Conservation (phyloP, 306 rosid genomes). For the Astragalus glycyphyllos region DNA sequence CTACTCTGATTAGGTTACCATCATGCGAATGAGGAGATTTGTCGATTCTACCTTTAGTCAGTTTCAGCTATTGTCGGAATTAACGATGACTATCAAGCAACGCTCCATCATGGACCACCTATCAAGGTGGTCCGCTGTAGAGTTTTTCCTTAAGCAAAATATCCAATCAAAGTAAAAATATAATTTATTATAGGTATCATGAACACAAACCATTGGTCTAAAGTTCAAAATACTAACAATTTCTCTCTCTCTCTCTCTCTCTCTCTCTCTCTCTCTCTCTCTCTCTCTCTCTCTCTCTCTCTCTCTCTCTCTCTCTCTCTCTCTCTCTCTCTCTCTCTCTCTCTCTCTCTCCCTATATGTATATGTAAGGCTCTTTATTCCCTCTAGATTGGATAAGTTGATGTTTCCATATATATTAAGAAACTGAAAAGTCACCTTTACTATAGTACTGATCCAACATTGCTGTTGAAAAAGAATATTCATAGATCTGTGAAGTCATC, state of each 20-base stretch:
- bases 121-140: no score
- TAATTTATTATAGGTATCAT: background rate
- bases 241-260: constrained; percentile 33
- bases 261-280: constrained; percentile 33
- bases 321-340: constrained; percentile 39
- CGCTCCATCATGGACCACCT: no score
- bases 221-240: constrained; percentile 29
- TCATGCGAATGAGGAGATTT: no score
- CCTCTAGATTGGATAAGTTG: constrained; percentile 27
- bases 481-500: constrained; percentile 57
- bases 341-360: constrained; percentile 3
- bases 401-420: constrained; percentile 39
- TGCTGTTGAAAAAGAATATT: constrained; percentile 49
- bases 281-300: constrained; percentile 33
- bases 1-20: no score
- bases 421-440: no score
- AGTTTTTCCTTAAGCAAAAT: no score
- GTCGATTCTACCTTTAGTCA: no score
- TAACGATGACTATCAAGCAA: no score
- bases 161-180: no score
- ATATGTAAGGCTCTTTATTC: background rate
- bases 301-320: constrained; percentile 33
- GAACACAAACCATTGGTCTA: constrained; percentile 2
- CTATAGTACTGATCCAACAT: no score
- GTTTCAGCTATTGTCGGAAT: no score